A percentile compares a stretch with the other conserved stretches of the same genome.
Evolutionary conservation across 139 green algal species (phyloP).

Genomic region (Chlorella sorokiniana): DNA sequence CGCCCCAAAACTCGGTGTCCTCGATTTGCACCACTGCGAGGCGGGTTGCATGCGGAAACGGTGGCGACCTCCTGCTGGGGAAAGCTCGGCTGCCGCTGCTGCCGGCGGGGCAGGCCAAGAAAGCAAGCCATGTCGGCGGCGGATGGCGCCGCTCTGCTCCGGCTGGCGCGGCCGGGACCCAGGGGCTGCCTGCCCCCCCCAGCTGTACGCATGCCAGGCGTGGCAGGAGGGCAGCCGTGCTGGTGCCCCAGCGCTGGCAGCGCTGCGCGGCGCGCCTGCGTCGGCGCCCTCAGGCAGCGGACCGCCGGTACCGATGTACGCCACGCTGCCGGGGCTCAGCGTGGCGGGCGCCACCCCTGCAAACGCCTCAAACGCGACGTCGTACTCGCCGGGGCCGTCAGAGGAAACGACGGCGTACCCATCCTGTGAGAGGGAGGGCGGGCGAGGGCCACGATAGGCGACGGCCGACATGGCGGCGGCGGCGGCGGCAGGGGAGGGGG

Average conservation of each 20-base stretch:
- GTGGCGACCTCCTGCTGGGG: no score
- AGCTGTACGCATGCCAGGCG: background rate
- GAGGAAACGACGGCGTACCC: constrained; percentile 88
- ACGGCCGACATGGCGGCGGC: background rate
- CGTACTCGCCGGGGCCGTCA: constrained; percentile 82
- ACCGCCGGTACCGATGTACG: constrained; percentile 90
- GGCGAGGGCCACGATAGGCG: background rate
- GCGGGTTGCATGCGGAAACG: background rate
- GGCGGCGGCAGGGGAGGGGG: no score
- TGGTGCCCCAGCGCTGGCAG: background rate
- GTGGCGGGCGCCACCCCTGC: constrained; percentile 58
- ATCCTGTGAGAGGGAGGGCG: constrained; percentile 71
- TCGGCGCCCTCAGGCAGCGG: constrained; percentile 59
- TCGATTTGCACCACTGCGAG: constrained; percentile 66
- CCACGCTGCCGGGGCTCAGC: constrained; percentile 66
- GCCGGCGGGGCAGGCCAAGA: background rate
- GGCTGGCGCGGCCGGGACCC: no score
- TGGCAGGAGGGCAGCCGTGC: background rate
- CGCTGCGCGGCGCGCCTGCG: constrained; percentile 33
- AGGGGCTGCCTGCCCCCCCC: no score
- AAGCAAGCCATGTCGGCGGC: background rate
- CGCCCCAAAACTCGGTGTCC: constrained; percentile 69
- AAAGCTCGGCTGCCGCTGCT: background rate
- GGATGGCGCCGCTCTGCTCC: background rate
- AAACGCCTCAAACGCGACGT: constrained; percentile 76